A percentile compares a stretch with the other conserved stretches of the same genome.
Evolutionary conservation across 1,139 yeast species (phyloP).

Genomic region (Pichia sp.): DNA sequence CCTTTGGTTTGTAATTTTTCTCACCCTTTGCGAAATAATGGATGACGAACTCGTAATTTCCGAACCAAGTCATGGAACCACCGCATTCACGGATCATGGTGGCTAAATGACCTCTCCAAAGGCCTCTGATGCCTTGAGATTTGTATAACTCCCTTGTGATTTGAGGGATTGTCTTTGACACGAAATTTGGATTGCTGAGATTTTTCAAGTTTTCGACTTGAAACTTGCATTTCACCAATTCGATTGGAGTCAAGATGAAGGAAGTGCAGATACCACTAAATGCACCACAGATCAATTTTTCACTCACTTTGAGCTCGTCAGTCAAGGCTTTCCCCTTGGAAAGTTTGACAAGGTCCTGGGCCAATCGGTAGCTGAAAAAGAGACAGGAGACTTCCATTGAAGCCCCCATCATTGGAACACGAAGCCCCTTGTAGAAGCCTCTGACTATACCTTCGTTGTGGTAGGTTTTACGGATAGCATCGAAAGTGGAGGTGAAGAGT

Average conservation of each 20-base stretch:
- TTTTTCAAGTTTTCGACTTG: constrained; percentile 62
- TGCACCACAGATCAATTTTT: constrained; percentile 60
- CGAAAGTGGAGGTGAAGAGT: constrained; percentile 46
- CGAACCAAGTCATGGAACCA: constrained; percentile 94
- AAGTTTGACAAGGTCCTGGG: constrained; percentile 35
- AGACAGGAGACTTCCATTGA: constrained; percentile 78
- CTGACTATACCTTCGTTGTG: constrained; percentile 56
- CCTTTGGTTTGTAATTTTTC: constrained; percentile 32
- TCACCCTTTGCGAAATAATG: constrained; percentile 33
- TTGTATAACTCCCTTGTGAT: constrained; percentile 43
- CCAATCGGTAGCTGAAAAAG: constrained; percentile 56
- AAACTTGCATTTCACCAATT: constrained; percentile 78
- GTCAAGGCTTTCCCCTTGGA: constrained; percentile 16
- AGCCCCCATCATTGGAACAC: constrained; percentile 83
- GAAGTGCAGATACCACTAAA: constrained; percentile 81
- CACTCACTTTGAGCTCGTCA: constrained; percentile 20
- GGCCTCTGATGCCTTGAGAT: constrained; percentile 54
- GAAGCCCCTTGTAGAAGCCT: constrained; percentile 63
- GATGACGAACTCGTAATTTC: constrained; percentile 66
- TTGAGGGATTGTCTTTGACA: constrained; percentile 18
- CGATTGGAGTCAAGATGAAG: constrained; percentile 83
- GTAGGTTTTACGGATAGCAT: constrained; percentile 59
- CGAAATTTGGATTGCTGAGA: constrained; percentile 15
- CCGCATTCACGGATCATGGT: constrained; percentile 79
- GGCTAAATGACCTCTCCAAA: constrained; percentile 87